Base-by-base conservation (phyloP, 768 basidiomycete genomes). In the Kwoniella dejecticola region DNA sequence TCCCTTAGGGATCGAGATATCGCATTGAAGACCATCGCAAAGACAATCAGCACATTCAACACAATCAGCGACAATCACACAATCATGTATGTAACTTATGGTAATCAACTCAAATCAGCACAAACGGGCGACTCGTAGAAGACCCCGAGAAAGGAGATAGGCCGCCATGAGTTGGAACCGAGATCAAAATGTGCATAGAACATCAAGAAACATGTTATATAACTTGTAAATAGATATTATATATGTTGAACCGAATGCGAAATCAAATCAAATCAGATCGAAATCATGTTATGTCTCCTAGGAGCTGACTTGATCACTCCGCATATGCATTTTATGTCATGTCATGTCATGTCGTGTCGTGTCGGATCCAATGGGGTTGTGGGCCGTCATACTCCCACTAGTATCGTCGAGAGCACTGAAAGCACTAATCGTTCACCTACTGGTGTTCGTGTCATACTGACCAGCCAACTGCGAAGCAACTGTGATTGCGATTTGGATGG, bases 11-110 rank as follows among this genome's bases (percentile, higher is more conserved):
- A n/a, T n/a, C n/a, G n/a, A n/a, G n/a, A n/a, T n/a, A n/a, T n/a
- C n/a, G n/a, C n/a, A n/a, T n/a, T n/a, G n/a, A n/a, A n/a, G n/a
- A n/a, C n/a, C n/a, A n/a, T n/a, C n/a, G n/a, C n/a, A n/a, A n/a
- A n/a, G n/a, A n/a, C n/a, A n/a, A n/a, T 23, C n/a, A 44, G 42
- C 42, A 44, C 42, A 44, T n/a, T n/a, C n/a, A n/a, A n/a, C n/a
- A n/a, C n/a, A 36, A 36, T 36, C 33, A 36, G 15, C 6, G 15
- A 3, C 10, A 21, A 49, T 29, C 29, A 49, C 31, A 49, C 48
- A 30, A 49, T 49, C 27, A 49, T 49, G 31, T 49, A 10, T 49
- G 48, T 49, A 36, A 36, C 15, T 36, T 36, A 36, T 15, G 10
- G 17, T 42, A 42, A 11, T 12, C 17, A 8, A 38, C 36, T 8